These are phyloP conservation scores for Amborella trichopoda DNA, from an alignment of 164 flowering plant genomes.

Conservation along the genomic window DNA sequence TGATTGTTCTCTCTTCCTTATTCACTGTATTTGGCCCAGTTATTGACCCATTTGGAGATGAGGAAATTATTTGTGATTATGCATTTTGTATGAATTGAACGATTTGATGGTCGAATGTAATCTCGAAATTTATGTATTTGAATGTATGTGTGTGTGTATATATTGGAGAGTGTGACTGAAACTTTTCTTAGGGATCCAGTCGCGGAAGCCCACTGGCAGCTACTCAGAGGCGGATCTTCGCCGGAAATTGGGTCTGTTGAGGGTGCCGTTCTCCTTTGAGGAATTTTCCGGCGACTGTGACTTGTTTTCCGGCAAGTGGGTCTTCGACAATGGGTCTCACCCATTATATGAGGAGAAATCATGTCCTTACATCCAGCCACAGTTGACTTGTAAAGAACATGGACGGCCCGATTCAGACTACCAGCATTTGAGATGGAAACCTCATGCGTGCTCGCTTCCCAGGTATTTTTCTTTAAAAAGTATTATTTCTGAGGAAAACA, in stretches of 20 bases:
- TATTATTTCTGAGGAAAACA: too few relatives aligned
- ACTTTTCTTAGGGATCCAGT: not conserved
- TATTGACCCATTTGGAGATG: not conserved
- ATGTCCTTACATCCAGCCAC: conserved; percentile 92
- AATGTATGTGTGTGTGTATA: conserved; percentile 1
- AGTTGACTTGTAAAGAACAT: conserved; percentile 72
- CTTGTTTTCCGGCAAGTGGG: conserved; percentile 69
- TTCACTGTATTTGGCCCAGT: too few relatives aligned
- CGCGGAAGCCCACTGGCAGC: not conserved
- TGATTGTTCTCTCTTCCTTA: too few relatives aligned
- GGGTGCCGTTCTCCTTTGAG: conserved; percentile 45
- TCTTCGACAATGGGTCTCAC: conserved; percentile 40
- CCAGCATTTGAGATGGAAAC: conserved; percentile 86
- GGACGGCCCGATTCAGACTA: conserved; percentile 74
- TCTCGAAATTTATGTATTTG: not conserved
- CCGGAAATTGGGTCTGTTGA: conserved; percentile 5
- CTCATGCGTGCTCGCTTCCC: conserved; percentile 63
- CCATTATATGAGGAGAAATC: conserved; percentile 63
- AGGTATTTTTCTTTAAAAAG: too few relatives aligned
- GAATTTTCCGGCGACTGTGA: conserved; percentile 40
- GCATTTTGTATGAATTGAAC: not conserved
- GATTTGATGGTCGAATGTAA: not conserved
- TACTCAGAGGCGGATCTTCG: conserved; percentile 1
- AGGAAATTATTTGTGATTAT: not conserved
- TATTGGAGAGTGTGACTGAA: not conserved